Percentiles rank a stretch among this genome's conserved stretches.
phyloP scores from a whole-genome alignment of 78 protist species.

The Pigoraptor vietnamica region DNA sequence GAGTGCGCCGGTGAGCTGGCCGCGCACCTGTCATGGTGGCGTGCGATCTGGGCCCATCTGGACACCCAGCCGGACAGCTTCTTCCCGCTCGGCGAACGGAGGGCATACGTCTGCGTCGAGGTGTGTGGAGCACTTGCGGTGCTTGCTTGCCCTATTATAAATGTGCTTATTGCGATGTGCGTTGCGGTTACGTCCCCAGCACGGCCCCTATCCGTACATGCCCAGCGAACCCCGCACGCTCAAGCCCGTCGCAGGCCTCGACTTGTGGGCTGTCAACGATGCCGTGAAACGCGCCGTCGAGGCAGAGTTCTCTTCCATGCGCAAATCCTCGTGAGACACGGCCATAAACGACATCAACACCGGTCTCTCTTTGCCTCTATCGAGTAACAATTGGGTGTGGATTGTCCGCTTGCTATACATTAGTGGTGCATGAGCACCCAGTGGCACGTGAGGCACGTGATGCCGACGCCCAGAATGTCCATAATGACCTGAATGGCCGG shows the following conservation, averaged over 20 bases:
- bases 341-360: no score
- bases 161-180: neutral
- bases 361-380: no score
- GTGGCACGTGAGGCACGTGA: conserved; percentile 6
- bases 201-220: neutral
- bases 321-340: no score
- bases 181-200: neutral
- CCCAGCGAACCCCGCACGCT: neutral
- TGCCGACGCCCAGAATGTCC: conserved; percentile 39
- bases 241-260: neutral
- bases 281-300: neutral
- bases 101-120: neutral
- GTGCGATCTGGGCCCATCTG: neutral
- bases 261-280: neutral
- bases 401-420: no score
- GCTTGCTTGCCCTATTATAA: no score
- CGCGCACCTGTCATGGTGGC: neutral
- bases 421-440: neutral
- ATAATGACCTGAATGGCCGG: conserved; percentile 32
- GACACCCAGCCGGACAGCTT: neutral
- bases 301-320: no score
- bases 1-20: neutral
- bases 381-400: no score
- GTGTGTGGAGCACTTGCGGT: neutral
- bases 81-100: neutral